Base-by-base conservation (phyloP, 192 early-diverging fungal genomes). In the Backusella tarrabulga region DNA sequence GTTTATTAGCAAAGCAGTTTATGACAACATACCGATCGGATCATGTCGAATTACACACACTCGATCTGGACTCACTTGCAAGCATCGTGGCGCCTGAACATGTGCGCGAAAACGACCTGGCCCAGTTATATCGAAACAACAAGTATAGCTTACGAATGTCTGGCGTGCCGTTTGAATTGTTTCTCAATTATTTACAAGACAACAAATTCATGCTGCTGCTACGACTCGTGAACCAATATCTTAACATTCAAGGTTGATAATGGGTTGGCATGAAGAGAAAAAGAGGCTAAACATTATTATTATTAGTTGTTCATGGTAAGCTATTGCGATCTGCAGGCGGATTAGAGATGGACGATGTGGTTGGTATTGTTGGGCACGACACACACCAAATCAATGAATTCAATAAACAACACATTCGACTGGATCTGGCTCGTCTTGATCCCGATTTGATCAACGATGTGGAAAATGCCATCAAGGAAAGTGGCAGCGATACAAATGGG, bases 181-280 rank as follows among this genome's bases (percentile, higher is more conserved):
- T 99, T 69, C 79, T 98, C 67, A 89, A 92, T 71, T 99, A 94
- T 80, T 82, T 99, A 76, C 95, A 98, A 83, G 96, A 98, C 76
- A 96, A 96, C 86, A 91, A 94, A 68, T 94, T 92, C 68, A 94
- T 93, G 79, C 83, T 96, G 50, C 75, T 99, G 54, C 89, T 97
- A 77, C 87, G 95, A 79, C 89, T 98, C 32, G 90, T 98, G 52
- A 98, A 99, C 81, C 95, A 97, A 83, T 91, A 97, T 72, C 68
- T 98, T 29, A 91, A 92, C 71, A 97, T 99, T 32, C 83, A 90
- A 73, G 46, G 56, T 54, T 42, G 21, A 60, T 52, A 32, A 71
- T 44, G 42, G 15, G 19, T 17, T 44, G 42, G 5, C 4, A 40
- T 4, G 4, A 17, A 17, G 42, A 19, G 15, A 44, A 15, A 44